Base-by-base conservation (phyloP, 2,329 filamentous ascomycete genomes). In the Bipolaris zeicola region DNA sequence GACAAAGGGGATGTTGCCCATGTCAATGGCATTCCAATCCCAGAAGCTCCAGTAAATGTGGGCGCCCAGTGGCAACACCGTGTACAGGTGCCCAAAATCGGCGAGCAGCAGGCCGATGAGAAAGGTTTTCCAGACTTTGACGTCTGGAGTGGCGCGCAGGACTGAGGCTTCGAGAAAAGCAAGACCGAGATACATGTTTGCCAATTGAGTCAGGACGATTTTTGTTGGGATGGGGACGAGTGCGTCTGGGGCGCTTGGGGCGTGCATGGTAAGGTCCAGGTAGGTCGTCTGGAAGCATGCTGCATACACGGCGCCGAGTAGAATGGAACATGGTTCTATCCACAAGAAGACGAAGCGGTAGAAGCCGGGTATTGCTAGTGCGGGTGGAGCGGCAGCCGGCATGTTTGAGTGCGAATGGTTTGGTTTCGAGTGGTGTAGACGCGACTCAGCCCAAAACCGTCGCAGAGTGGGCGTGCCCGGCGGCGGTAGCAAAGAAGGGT, bases 171-270 rank as follows among this genome's bases (percentile, higher is more conserved):
- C 90, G 77, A 89, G 91, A 68, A 94, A 76, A 52, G 89, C 86
- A 74, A 93, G 91, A 55, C 90, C 83, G 37, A 93, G 75, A 77
- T 93, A 94, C 60, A 93, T 80, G 75, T 92, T 93, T 41, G 88
- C 89, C 31, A 94, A 83, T 77, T 94, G 90, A 16, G 87, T 86
- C 66, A 93, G 80, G 38, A 86, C 86, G 56, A 92, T 85, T 8
- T 85, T 83, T 1, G 88, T 89, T 38, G 82, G 83, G 34, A 83
- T 77, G 1, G 89, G 85, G 6, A 88, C 74, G 22, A 68, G 68
- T 26, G 72, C 50, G 61, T 77, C 61, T 55, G 82, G 76, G 2
- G 82, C 79, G 6, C 85, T 82, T 3, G 79, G 66, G 26, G 83
- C 78, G 69, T 89, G 79, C 33, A 34, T 47, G 2, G 89, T 91